Evolutionary conservation across 495 filamentous ascomycete species (phyloP).

Genomic region (Aspergillus wentii): DNA sequence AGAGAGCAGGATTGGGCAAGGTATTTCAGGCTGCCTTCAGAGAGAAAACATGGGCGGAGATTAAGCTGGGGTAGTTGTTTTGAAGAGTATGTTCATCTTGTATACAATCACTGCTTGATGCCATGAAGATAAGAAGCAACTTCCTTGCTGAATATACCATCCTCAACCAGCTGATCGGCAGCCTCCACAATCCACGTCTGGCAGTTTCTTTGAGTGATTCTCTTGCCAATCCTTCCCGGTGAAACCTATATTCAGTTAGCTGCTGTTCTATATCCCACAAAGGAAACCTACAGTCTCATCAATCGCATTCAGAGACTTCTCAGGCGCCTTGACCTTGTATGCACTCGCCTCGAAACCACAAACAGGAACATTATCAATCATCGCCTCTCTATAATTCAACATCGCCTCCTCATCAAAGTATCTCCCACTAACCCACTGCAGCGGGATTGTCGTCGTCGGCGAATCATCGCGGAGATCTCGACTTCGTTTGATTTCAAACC

Average conservation of each 20-base stretch:
- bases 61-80: too few species aligned
- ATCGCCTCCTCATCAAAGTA: slow-evolving; percentile 17
- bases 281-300: slow-evolving; percentile 7
- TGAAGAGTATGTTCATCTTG: too few species aligned
- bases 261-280: not conserved
- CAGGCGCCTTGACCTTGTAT: slow-evolving; percentile 8
- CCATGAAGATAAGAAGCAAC: slow-evolving; percentile 11
- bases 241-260: too few species aligned
- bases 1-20: too few species aligned
- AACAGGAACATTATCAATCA: slow-evolving; percentile 10
- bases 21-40: too few species aligned
- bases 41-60: too few species aligned
- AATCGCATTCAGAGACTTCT: slow-evolving; percentile 7
- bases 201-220: slow-evolving; percentile 16
- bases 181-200: slow-evolving; percentile 30
- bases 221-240: slow-evolving; percentile 3
- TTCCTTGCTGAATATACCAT: slow-evolving; percentile 10
- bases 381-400: slow-evolving; percentile 12
- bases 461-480: slow-evolving; percentile 9
- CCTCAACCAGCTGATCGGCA: slow-evolving; percentile 14
- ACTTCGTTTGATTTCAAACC: slow-evolving; percentile 19
- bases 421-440: slow-evolving; percentile 20
- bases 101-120: slow-evolving; percentile 10
- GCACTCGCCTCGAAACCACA: slow-evolving; percentile 15
- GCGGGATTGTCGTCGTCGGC: slow-evolving; percentile 14